phyloP scores from a whole-genome alignment of 371 early-diverging fungal species.

The Mucor lusitanicus region DNA sequence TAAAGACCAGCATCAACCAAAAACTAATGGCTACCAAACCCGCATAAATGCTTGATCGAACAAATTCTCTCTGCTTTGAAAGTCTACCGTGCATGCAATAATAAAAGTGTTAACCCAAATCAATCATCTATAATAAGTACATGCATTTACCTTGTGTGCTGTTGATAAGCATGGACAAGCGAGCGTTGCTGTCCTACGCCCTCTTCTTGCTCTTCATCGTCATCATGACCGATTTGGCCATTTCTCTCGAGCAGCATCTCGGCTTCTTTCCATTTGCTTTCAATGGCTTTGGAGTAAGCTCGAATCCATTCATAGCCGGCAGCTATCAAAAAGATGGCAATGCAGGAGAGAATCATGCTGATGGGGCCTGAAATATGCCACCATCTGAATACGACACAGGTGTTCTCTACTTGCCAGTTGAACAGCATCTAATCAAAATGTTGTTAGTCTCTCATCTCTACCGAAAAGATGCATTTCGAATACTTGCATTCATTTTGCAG shows the following conservation, averaged over 20 bases:
- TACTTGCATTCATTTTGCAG: constrained; percentile 38
- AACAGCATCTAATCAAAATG: constrained; percentile 66
- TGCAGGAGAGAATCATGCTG: constrained; percentile 58
- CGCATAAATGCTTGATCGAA: constrained; percentile 61
- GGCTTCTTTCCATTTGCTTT: constrained; percentile 38
- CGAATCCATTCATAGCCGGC: constrained; percentile 67
- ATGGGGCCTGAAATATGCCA: constrained; percentile 67
- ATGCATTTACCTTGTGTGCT: constrained; percentile 17
- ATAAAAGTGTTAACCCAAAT: too few species aligned
- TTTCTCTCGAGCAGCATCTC: constrained; percentile 11
- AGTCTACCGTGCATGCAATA: neutral
- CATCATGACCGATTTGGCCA: neutral
- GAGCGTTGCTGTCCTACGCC: constrained; percentile 10
- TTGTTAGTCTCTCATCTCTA: neutral
- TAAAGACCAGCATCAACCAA: constrained; percentile 79
- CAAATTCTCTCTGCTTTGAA: constrained; percentile 44
- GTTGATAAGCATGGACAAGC: constrained; percentile 23
- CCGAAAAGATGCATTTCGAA: neutral
- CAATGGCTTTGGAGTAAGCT: constrained; percentile 51
- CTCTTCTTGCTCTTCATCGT: constrained; percentile 10
- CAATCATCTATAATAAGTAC: neutral
- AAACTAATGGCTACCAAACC: constrained; percentile 65
- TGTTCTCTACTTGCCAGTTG: constrained; percentile 77
- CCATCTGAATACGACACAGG: constrained; percentile 76
- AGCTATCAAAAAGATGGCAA: constrained; percentile 59